Evolutionary conservation across 2,329 filamentous ascomycete genomes (phyloP), one percentile per base, ranked within the genome.

Genomic region (Bipolaris victoriae): DNA sequence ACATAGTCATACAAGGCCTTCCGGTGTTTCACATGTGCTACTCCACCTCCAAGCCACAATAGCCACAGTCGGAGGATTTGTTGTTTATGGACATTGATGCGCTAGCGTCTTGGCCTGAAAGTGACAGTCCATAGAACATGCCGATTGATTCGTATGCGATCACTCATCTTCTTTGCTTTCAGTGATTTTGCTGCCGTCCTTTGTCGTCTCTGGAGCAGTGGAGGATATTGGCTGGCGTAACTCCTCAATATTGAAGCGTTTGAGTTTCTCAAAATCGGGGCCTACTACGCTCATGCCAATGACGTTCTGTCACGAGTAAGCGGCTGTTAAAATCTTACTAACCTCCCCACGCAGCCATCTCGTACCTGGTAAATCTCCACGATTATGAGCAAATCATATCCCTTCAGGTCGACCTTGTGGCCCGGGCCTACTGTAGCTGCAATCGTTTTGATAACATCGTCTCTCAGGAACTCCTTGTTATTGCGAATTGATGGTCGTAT

Each of bases 251-350:
- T 95, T 95, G 78, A 88, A 94, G 64, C 86, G 85, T 78, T 91
- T 93, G 58, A 93, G 80, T 45, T 81, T 80, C 48, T 92, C 89
- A 82, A 88, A 95, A 69, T 91, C 86, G 13, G 85, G 82, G 59
- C 87, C 86, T 3, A 95, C 89, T 33, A 95, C 90, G 62, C 90
- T 91, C 80, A 95, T 88, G 20, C 91, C 90, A 68, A 88, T 89
- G 39, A 91, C 83, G 53, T 86, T 88, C 90, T 93, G 65, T 59
- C 41, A 10, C 18, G 31, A 52, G 55, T 72, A 40, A 75, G 68
- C 58, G 57, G 40, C 52, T 58, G 54, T 58, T 43, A 58, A 45
- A 18, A 62, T 55, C 24, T 51, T 26, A 54, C 52, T 36, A 43
- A 36, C 22, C 31, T 15, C 7, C 7, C 31, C 10, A 45, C 45